These are phyloP conservation scores for Coffea humblotiana DNA, from an alignment of 305 asterid species.

Conservation along the genomic window DNA sequence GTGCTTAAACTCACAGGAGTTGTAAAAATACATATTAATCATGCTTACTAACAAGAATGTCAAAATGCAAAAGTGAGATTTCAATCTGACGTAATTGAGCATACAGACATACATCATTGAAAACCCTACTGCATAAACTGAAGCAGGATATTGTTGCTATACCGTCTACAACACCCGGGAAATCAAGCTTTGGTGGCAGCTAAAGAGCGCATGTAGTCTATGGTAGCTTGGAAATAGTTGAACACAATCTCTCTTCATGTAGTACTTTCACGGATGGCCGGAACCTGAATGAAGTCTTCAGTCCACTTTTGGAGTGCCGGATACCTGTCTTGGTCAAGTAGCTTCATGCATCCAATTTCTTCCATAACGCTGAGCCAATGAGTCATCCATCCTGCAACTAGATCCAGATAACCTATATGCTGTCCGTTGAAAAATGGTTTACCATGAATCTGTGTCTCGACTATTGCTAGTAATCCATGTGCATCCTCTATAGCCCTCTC, in stretches of 20 bases:
- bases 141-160: too few species aligned
- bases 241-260: slow-evolving; percentile 34
- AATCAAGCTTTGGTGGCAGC: slow-evolving; percentile 21
- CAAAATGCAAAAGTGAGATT: not conserved
- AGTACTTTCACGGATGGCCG: slow-evolving; percentile 33
- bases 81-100: not conserved
- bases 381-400: slow-evolving; percentile 40
- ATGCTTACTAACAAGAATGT: not conserved
- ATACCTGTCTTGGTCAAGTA: slow-evolving; percentile 30
- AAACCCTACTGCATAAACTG: not conserved
- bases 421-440: slow-evolving; percentile 46
- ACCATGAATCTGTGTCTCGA: slow-evolving; percentile 46
- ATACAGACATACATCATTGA: not conserved
- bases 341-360: slow-evolving; percentile 43
- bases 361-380: slow-evolving; percentile 41
- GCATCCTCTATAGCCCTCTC: slow-evolving; percentile 32
- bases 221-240: slow-evolving; percentile 37
- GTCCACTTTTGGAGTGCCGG: slow-evolving; percentile 39
- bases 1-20: too few species aligned
- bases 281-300: slow-evolving; percentile 33
- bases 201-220: slow-evolving; percentile 39
- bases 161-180: not conserved
- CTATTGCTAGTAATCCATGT: slow-evolving; percentile 23
- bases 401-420: slow-evolving; percentile 42
- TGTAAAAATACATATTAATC: not conserved